A percentile compares a stretch with the other conserved stretches of the same genome.
Evolutionary conservation across 2,329 filamentous ascomycete species (phyloP).

Genomic region (Ascochyta koolunga): DNA sequence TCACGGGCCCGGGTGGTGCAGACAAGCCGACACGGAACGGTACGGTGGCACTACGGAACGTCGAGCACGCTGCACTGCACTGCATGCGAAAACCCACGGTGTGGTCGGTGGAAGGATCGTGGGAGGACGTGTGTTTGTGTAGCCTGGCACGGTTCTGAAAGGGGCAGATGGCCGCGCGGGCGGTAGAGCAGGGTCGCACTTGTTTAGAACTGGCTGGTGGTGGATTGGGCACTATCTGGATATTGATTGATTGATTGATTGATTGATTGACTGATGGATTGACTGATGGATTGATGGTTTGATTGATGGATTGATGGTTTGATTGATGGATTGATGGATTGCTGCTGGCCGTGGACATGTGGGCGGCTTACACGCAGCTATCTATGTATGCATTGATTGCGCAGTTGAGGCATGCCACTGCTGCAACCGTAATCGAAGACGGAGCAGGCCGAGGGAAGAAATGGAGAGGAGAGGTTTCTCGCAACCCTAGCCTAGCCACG

Average conservation of each 20-base stretch:
- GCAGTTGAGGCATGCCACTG: constrained; percentile 1
- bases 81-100: constrained; percentile 18
- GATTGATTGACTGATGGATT: too few relatives aligned
- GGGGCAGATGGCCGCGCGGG: constrained; percentile 18
- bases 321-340: too few relatives aligned
- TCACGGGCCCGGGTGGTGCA: constrained; percentile 8
- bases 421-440: neutral
- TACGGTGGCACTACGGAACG: neutral
- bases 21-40: neutral
- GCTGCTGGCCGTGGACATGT: neutral
- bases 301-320: too few relatives aligned
- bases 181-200: constrained; percentile 26
- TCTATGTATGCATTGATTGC: constrained; percentile 3
- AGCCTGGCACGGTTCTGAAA: constrained; percentile 23
- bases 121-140: constrained; percentile 34
- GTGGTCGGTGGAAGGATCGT: constrained; percentile 12
- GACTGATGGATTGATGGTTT: too few relatives aligned
- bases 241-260: neutral
- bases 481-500: constrained; percentile 23
- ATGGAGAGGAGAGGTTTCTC: constrained; percentile 21
- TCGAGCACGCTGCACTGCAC: neutral
- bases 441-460: neutral
- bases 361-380: constrained; percentile 11
- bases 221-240: constrained; percentile 11
- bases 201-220: constrained; percentile 32